Evolutionary conservation across 2,329 filamentous ascomycete species (phyloP).

Genomic region (Coleophoma crateriformis): DNA sequence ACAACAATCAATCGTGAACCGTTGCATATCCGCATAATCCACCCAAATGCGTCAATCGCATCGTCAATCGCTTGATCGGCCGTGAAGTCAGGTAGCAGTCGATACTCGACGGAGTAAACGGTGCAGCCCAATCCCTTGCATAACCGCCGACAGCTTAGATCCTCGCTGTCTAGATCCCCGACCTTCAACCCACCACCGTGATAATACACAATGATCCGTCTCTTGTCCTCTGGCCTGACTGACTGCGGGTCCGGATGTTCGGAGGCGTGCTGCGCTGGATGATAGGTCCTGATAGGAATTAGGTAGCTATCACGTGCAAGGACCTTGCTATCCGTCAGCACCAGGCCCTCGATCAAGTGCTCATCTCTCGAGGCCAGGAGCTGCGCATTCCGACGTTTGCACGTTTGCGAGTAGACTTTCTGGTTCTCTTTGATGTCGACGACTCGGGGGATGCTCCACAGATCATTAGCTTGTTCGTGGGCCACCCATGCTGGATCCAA

Average conservation of each 20-base stretch:
- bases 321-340: constrained; percentile 10
- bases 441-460: constrained; percentile 17
- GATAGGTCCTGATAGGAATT: constrained; percentile 15
- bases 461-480: constrained; percentile 28
- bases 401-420: constrained; percentile 33
- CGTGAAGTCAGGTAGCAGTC: constrained; percentile 34
- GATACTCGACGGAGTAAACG: constrained; percentile 41
- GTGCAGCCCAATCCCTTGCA: constrained; percentile 24
- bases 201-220: constrained; percentile 35
- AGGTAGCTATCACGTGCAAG: background rate
- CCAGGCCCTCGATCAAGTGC: constrained; percentile 30
- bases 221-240: background rate
- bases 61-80: constrained; percentile 37
- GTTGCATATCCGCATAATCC: constrained; percentile 10
- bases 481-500: constrained; percentile 35
- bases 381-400: constrained; percentile 29
- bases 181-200: constrained; percentile 43
- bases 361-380: constrained; percentile 32
- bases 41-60: constrained; percentile 31
- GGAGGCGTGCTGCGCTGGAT: background rate
- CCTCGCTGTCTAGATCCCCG: constrained; percentile 43
- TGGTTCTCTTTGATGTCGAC: constrained; percentile 25
- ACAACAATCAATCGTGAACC: constrained; percentile 25
- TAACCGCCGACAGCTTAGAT: constrained; percentile 39
- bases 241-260: background rate